phyloP scores from a whole-genome alignment of 148 eudicot genomes.

The Gaultheria prostrata region DNA sequence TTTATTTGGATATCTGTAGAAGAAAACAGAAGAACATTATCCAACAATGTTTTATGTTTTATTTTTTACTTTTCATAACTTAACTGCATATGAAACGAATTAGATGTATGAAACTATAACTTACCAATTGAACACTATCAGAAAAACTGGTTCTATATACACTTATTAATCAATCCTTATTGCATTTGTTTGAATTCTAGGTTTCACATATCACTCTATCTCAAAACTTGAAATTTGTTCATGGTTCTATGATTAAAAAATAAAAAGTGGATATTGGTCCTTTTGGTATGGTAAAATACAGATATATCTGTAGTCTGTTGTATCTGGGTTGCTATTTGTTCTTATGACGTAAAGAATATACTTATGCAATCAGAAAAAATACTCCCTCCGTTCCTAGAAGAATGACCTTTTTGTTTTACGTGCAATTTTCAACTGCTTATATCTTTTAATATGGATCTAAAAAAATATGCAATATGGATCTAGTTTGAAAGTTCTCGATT shows the following conservation, averaged over 20 bases:
- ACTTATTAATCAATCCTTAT: not conserved
- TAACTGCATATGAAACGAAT: not conserved
- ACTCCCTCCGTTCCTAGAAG: no score
- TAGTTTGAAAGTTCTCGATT: no score
- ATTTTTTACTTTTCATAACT: not conserved
- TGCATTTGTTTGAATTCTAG: not conserved
- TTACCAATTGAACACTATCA: not conserved
- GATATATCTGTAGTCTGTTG: not conserved
- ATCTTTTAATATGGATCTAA: no score
- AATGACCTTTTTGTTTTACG: no score
- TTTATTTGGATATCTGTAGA: not conserved
- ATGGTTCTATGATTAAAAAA: not conserved
- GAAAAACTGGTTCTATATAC: not conserved
- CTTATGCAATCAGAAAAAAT: not conserved
- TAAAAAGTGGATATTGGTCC: not conserved
- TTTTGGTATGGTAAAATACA: not conserved
- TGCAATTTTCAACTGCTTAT: no score
- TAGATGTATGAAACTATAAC: not conserved
- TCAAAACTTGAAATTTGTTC: not conserved
- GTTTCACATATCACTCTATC: not conserved
- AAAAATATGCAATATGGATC: no score
- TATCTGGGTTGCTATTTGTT: not conserved
- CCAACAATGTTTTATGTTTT: not conserved
- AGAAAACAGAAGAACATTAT: not conserved
- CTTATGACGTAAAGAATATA: not conserved